A percentile compares a stretch with the other conserved stretches of the same genome.
Conservation (phyloP, 148 eudicot genomes). For the Rhododendron ovatum region DNA sequence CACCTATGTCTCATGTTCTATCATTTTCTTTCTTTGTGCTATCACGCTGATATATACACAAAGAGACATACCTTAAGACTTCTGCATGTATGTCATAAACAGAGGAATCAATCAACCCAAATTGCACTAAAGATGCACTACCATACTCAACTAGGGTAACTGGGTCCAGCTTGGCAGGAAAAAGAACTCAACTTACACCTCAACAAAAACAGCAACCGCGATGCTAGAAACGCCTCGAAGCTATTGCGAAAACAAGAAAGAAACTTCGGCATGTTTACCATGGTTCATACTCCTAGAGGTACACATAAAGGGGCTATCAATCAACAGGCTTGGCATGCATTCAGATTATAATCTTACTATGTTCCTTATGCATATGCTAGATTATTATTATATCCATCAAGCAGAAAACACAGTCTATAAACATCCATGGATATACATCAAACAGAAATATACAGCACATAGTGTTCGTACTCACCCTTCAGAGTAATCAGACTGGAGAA, state of each 20-base stretch:
- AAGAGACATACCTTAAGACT: no score
- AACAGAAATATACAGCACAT: neutral
- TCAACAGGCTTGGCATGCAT: neutral
- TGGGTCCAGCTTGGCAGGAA: neutral
- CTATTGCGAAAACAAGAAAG: neutral
- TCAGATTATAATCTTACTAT: neutral
- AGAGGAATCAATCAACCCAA: neutral
- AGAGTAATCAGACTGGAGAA: slow-evolving; percentile 85
- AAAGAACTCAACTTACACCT: neutral
- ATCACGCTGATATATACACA: neutral
- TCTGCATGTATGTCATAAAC: neutral
- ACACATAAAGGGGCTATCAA: neutral
- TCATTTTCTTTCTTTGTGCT: no score
- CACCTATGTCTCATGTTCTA: neutral
- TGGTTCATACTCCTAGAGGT: neutral
- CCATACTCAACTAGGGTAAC: neutral
- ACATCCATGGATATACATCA: neutral
- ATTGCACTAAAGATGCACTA: neutral
- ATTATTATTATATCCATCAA: neutral
- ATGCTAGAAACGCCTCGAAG: neutral
- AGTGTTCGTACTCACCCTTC: slow-evolving; percentile 55
- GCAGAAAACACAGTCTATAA: neutral
- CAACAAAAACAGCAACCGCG: neutral
- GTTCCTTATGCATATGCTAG: neutral
- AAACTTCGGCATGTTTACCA: neutral